phyloP scores from a whole-genome alignment of 2,329 filamentous ascomycete species.

The Byssothecium circinans region DNA sequence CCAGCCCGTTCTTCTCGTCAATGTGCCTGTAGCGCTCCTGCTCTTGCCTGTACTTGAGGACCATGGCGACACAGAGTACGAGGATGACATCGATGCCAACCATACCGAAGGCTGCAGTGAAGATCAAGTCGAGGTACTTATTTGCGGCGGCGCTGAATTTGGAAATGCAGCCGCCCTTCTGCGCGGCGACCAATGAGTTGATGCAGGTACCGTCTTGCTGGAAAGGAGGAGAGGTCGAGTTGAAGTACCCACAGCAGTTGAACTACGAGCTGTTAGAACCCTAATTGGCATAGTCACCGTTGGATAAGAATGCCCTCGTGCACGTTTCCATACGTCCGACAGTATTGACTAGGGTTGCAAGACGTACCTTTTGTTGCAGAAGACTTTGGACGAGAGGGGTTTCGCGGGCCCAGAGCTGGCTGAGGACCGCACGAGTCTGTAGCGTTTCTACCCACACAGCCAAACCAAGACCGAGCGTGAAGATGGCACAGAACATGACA shows the following conservation, averaged over 20 bases:
- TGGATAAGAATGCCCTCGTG: conserved; percentile 5
- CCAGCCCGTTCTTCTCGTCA: conserved; percentile 67
- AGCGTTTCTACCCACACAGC: conserved; percentile 72
- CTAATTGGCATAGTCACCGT: conserved; percentile 11
- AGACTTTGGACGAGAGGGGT: conserved; percentile 62
- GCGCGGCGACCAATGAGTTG: conserved; percentile 69
- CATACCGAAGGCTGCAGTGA: conserved; percentile 78
- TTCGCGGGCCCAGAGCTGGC: conserved; percentile 62
- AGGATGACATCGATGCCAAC: conserved; percentile 70
- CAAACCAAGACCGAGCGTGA: conserved; percentile 62
- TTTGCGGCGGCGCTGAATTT: conserved; percentile 71
- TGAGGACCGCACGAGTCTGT: conserved; percentile 65
- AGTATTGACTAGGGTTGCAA: conserved; percentile 9
- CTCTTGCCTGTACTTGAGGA: conserved; percentile 80
- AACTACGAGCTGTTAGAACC: conserved; percentile 57
- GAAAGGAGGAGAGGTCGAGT: conserved; percentile 72
- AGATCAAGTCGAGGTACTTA: conserved; percentile 71
- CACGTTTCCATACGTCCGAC: background rate
- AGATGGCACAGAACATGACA: conserved; percentile 66
- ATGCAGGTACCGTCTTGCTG: conserved; percentile 68
- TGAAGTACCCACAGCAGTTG: conserved; percentile 77
- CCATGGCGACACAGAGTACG: conserved; percentile 70
- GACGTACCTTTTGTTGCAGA: conserved; percentile 68
- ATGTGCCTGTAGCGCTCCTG: conserved; percentile 77
- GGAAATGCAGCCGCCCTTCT: conserved; percentile 69